Percentiles rank a stretch among this genome's conserved stretches.
Evolutionary conservation across 148 eudicot genomes (phyloP).

Genomic region (Cornus florida): DNA sequence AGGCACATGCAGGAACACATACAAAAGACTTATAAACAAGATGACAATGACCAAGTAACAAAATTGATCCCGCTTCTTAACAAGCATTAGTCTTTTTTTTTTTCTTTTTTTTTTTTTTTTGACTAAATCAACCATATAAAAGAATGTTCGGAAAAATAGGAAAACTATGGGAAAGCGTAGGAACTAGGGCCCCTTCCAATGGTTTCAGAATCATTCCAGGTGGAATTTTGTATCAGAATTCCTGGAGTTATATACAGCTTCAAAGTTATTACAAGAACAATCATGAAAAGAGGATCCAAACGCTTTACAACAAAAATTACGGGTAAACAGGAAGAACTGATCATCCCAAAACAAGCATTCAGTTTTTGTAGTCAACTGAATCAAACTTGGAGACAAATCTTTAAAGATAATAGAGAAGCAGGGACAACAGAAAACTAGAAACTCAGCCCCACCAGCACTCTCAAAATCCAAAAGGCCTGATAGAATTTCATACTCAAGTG

Average conservation of each 20-base stretch:
- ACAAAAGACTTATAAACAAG: neutral
- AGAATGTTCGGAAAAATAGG: neutral
- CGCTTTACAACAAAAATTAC: neutral
- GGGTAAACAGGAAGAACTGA: neutral
- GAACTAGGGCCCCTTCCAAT: neutral
- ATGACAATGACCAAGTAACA: neutral
- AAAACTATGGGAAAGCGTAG: neutral
- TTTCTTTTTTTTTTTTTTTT: too few species aligned
- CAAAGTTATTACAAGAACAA: neutral
- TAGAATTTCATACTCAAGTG: neutral
- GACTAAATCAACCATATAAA: neutral
- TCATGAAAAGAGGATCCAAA: neutral
- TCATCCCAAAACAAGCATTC: neutral
- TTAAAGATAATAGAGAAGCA: neutral
- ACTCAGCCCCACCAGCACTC: neutral
- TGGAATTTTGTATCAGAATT: neutral
- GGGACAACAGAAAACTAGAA: neutral
- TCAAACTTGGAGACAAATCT: neutral
- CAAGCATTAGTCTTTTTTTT: neutral
- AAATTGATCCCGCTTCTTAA: slow-evolving; percentile 1
- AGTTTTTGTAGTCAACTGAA: neutral
- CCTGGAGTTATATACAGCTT: neutral
- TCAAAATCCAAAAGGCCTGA: neutral
- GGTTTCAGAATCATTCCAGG: neutral
- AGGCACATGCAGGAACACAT: neutral